Conservation (phyloP, 2,329 filamentous ascomycete species). For the Chlorencoelia australis region DNA sequence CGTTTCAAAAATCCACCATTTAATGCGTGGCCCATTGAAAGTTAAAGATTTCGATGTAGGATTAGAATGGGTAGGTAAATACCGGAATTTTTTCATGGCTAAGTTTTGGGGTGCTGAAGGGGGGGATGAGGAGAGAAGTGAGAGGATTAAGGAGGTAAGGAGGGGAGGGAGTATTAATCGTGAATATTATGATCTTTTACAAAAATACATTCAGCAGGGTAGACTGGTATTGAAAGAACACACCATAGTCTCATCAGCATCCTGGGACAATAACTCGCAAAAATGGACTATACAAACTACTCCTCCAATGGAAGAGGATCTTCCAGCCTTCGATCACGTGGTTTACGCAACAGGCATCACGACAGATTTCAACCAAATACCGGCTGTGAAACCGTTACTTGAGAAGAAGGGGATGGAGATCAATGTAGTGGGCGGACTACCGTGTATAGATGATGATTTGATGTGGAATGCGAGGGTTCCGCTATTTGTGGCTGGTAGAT, state of each 20-base stretch:
- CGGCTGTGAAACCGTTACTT: conserved; percentile 50
- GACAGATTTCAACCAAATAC: conserved; percentile 49
- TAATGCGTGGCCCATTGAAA: conserved; percentile 49
- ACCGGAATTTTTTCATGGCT: conserved; percentile 66
- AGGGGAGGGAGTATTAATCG: conserved; percentile 71
- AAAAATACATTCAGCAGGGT: conserved; percentile 6
- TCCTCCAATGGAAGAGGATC: conserved; percentile 35
- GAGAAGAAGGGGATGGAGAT: conserved; percentile 49
- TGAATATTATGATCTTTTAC: conserved; percentile 18
- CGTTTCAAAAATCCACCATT: conserved; percentile 56
- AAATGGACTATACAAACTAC: conserved; percentile 39
- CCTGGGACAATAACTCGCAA: conserved; percentile 37
- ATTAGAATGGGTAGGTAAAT: conserved; percentile 73
- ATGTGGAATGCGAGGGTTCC: conserved; percentile 68
- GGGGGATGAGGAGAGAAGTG: conserved; percentile 55
- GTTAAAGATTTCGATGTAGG: conserved; percentile 73
- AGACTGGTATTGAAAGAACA: conserved; percentile 11
- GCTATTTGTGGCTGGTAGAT: conserved; percentile 57
- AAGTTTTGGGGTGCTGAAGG: conserved; percentile 68
- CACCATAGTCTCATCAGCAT: conserved; percentile 35
- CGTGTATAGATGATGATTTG: conserved; percentile 65
- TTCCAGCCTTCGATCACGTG: conserved; percentile 36
- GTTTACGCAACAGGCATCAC: conserved; percentile 56
- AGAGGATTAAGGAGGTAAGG: conserved; percentile 55
- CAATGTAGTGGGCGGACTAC: conserved; percentile 55